A percentile compares a stretch with the other conserved stretches of the same genome.
These are phyloP conservation scores for Pisolithus thermaeus DNA, from an alignment of 1,284 basidiomycete species.

Conservation along the genomic window DNA sequence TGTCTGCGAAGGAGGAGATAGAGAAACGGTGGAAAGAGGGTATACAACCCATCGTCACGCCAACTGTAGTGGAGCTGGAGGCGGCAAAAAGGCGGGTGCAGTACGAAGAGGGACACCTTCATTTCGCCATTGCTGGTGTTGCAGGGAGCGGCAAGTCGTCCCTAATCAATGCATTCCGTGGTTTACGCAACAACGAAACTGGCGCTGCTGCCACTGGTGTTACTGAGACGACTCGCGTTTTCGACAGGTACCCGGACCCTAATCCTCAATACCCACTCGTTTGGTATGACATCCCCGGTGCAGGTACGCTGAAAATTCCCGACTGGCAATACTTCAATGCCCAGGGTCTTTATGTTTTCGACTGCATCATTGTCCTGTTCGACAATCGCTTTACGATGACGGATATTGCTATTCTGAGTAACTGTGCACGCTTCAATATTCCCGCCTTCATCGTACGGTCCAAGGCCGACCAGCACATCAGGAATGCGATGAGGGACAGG, in stretches of 20 bases:
- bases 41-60: no score
- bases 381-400: no score
- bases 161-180: no score
- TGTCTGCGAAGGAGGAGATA: not conserved
- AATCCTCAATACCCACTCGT: not conserved
- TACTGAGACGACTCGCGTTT: no score
- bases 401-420: no score
- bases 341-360: no score
- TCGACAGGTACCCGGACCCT: no score
- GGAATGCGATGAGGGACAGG: constrained; percentile 26
- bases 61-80: constrained; percentile 13
- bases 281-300: not conserved
- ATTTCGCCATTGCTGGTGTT: not conserved
- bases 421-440: no score
- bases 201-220: no score
- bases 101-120: constrained; percentile 10
- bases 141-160: not conserved
- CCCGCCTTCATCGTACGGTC: no score
- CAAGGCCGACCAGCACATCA: constrained; percentile 22
- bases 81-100: constrained; percentile 18
- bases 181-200: no score
- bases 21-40: not conserved
- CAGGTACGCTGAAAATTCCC: not conserved
- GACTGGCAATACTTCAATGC: not conserved
- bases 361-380: no score